Evolutionary conservation across 768 basidiomycete genomes (phyloP), one percentile per base, ranked within the genome.

Genomic region (Auricularia sp.): DNA sequence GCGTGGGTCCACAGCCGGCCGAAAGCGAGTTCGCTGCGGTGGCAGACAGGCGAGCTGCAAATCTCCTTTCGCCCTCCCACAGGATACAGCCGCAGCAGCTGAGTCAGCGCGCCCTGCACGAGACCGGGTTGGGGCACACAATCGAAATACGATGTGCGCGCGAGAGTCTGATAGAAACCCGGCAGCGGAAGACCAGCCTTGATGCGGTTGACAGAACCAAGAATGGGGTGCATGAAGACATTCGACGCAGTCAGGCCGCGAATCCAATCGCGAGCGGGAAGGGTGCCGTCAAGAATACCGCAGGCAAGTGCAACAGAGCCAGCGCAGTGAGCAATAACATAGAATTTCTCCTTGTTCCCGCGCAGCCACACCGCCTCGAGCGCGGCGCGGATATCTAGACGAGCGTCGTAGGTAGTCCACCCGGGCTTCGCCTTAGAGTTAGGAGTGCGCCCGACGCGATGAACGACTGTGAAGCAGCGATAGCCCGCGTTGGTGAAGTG

Each of bases 171-270:
- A n/a, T 54, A 64, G 45, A 56, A 16, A 8, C 29, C 11, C 14
- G 63, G 37, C 4, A 54, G 47, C 14, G 47, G 63, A 21, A 64
- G 24, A 10, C 29, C 51, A 3, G 63, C 47, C 33, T 56, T 64
- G 47, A 56, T 36, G 33, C 24, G 16, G 63, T 64, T 64, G 29
- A 64, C 63, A 21, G 34, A 6, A 5, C 24, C 63, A 13, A 64
- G 45, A 14, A 64, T 54, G 14, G 63, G 63, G 24, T 64, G 63
- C 63, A 64, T 64, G 63, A 37, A 54, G 39, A 64, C 63, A 7
- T 64, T 29, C 4, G 63, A 64, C 3, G 21, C 34, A 3, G 54
- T 36, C 10, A 54, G 18, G 7, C 47, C 63, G 29, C 63, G 47
- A 51, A 64, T 36, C 21, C 62, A 42, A 4, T 64, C 47, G 33